These are phyloP conservation scores for Silene coronaria DNA, from an alignment of 179 eudicot genomes.

Conservation along the genomic window DNA sequence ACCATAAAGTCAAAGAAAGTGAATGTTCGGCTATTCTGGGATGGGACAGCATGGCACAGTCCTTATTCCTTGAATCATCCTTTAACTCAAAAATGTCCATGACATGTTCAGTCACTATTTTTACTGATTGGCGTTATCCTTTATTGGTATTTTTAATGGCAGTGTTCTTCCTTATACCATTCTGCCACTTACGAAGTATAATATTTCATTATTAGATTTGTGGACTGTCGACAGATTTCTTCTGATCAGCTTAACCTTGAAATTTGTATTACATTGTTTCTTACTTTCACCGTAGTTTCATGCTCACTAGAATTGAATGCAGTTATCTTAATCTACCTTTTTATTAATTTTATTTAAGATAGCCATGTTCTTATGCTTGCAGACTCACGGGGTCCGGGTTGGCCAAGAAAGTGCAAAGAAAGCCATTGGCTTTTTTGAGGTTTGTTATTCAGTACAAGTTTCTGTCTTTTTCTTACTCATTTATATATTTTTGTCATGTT, in stretches of 20 bases:
- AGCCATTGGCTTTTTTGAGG: conserved; percentile 78
- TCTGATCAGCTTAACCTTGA: neutral
- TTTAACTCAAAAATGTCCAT: too few species aligned
- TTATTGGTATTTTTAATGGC: too few species aligned
- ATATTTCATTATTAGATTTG: too few species aligned
- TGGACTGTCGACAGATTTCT: neutral
- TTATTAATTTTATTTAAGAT: neutral
- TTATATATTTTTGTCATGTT: neutral
- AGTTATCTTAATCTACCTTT: neutral
- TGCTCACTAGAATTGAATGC: neutral
- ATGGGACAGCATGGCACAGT: too few species aligned
- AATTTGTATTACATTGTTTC: neutral
- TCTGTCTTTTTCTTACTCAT: neutral
- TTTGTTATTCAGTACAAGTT: conserved; percentile 19
- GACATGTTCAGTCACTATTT: too few species aligned
- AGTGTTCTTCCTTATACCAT: too few species aligned
- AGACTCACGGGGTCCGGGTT: conserved; percentile 84
- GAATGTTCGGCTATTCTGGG: too few species aligned
- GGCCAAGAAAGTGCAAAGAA: conserved; percentile 71
- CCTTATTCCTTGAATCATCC: too few species aligned
- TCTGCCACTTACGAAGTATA: too few species aligned
- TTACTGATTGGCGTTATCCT: too few species aligned
- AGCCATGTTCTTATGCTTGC: conserved; percentile 25
- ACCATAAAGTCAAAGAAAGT: too few species aligned
- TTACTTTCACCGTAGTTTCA: neutral